phyloP scores from a whole-genome alignment of 768 basidiomycete species.

The Termitomyces sp. region DNA sequence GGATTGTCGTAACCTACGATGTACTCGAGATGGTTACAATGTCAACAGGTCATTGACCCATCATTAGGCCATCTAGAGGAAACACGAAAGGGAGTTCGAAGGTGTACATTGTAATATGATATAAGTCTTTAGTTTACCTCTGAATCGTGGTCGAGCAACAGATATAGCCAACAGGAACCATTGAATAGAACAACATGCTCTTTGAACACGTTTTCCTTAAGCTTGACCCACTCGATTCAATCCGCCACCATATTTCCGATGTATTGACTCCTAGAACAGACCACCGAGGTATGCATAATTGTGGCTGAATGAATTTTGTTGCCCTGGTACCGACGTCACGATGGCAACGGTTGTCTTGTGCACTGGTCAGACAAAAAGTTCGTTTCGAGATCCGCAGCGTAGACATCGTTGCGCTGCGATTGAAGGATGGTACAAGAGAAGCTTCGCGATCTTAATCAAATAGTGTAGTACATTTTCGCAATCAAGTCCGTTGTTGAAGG shows the following conservation, averaged over 20 bases:
- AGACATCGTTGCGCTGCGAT: neutral
- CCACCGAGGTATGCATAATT: neutral
- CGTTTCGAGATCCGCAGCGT: neutral
- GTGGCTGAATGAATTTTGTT: neutral
- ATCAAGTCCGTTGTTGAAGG: neutral
- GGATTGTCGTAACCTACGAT: neutral
- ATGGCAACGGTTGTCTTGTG: neutral
- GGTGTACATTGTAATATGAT: too few relatives aligned
- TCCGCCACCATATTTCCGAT: neutral
- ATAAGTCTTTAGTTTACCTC: neutral
- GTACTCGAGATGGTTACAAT: neutral
- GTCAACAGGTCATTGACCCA: neutral
- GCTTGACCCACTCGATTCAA: neutral
- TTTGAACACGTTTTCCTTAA: neutral
- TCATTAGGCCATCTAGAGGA: neutral
- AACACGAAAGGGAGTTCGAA: neutral
- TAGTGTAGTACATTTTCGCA: neutral
- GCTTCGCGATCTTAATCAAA: neutral
- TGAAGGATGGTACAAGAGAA: neutral
- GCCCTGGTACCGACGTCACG: neutral
- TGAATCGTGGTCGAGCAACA: neutral
- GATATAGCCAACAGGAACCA: too few relatives aligned
- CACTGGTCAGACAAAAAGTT: neutral
- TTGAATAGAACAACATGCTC: too few relatives aligned
- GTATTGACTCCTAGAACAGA: neutral